Evolutionary conservation across 352 stramenopile species (phyloP).

Genomic region (Pythium folliculosum): DNA sequence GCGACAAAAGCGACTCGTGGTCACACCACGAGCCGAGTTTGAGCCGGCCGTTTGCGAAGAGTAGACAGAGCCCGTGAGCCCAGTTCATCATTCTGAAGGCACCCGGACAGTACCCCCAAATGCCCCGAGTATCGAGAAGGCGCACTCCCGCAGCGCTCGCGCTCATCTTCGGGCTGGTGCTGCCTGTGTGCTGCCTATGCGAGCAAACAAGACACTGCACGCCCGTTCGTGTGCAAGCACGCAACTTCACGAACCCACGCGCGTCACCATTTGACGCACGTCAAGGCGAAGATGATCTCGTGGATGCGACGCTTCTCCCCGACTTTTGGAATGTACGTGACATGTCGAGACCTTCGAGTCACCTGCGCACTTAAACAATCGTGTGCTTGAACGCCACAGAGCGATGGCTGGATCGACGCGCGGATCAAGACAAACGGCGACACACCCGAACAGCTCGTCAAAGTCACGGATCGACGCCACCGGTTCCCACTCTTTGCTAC

Average conservation of each 20-base stretch:
- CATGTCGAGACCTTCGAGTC: background rate
- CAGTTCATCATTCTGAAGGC: too few species aligned
- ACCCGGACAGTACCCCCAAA: too few species aligned
- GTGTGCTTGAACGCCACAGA: background rate
- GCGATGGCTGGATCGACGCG: background rate
- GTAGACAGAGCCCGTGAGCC: too few species aligned
- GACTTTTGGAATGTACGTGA: conserved; percentile 51
- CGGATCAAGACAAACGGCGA: conserved; percentile 58
- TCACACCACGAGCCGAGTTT: too few species aligned
- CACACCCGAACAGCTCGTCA: conserved; percentile 67
- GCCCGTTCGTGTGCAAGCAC: background rate
- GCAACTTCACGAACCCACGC: background rate
- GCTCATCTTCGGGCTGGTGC: background rate
- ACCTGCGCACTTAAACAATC: too few species aligned
- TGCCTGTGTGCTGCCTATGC: background rate
- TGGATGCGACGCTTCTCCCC: conserved; percentile 47
- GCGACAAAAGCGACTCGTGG: too few species aligned
- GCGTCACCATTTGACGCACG: background rate
- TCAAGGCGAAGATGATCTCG: conserved; percentile 3
- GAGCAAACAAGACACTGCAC: background rate
- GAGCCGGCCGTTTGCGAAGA: background rate
- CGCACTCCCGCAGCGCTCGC: background rate
- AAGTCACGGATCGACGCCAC: conserved; percentile 70
- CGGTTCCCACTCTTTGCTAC: conserved; percentile 72
- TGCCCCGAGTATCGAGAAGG: too few species aligned